These are phyloP conservation scores for Sporothrix phasma DNA, from an alignment of 2,329 filamentous ascomycete species.

Conservation along the genomic window DNA sequence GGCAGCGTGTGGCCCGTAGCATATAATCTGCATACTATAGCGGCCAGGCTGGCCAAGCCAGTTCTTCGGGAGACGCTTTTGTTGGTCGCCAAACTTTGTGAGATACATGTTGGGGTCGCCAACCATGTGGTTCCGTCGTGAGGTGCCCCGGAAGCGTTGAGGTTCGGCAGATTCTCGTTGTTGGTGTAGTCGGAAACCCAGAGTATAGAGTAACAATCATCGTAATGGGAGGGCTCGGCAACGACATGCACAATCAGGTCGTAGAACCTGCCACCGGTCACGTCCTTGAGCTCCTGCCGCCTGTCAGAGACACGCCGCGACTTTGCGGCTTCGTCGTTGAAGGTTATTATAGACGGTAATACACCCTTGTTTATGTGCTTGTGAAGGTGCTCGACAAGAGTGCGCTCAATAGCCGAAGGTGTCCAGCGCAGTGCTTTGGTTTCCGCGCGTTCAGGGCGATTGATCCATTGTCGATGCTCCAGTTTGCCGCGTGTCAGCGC, in stretches of 20 bases:
- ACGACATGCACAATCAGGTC: constrained; percentile 67
- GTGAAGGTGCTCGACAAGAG: constrained; percentile 40
- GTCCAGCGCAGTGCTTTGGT: background rate
- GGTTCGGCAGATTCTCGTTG: constrained; percentile 54
- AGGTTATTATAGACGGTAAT: constrained; percentile 36
- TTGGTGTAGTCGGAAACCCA: constrained; percentile 79
- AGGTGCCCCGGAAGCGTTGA: constrained; percentile 23
- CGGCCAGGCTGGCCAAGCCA: constrained; percentile 71
- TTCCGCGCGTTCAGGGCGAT: background rate
- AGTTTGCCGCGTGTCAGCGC: constrained; percentile 31
- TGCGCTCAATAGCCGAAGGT: constrained; percentile 27
- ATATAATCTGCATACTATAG: constrained; percentile 58
- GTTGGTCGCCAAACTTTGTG: constrained; percentile 16
- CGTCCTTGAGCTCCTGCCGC: constrained; percentile 55
- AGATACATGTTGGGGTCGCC: constrained; percentile 41
- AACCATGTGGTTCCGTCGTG: constrained; percentile 35
- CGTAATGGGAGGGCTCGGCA: constrained; percentile 33
- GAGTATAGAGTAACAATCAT: constrained; percentile 42
- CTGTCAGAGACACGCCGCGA: constrained; percentile 43
- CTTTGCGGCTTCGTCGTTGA: constrained; percentile 28
- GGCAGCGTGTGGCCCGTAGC: constrained; percentile 57
- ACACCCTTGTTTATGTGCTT: constrained; percentile 33
- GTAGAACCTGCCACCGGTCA: constrained; percentile 46
- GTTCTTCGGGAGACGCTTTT: constrained; percentile 15
- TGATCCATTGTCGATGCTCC: background rate